A percentile compares a stretch with the other conserved stretches of the same genome.
These are phyloP conservation scores for Kalanchoe fedtschenkoi DNA, from an alignment of 164 flowering plant genomes.

Conservation along the genomic window DNA sequence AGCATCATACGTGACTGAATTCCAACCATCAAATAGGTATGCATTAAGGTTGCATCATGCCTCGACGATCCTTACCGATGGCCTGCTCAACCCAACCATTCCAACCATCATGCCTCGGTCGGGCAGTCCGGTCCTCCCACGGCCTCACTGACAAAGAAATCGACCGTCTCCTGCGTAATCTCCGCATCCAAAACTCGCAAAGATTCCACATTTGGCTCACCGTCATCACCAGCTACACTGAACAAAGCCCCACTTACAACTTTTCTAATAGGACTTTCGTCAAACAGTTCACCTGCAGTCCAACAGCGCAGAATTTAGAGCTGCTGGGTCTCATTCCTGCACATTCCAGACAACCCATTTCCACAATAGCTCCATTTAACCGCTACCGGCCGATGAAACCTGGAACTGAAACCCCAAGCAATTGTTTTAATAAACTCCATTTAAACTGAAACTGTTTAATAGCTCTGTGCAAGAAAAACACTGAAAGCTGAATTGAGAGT, in stretches of 20 bases:
- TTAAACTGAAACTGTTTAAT: too few species aligned
- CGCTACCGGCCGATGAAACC: conserved; percentile 17
- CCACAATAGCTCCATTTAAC: conserved; percentile 6
- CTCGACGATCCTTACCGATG: conserved; percentile 38
- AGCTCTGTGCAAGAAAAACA: neutral
- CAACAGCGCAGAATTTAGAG: conserved; percentile 20
- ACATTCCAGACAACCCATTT: conserved; percentile 2
- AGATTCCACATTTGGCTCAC: conserved; percentile 21
- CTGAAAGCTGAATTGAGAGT: too few species aligned
- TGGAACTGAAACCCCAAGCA: conserved; percentile 21
- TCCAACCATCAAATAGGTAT: conserved; percentile 41
- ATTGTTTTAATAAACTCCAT: neutral
- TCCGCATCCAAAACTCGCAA: conserved; percentile 61
- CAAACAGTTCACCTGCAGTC: conserved; percentile 25
- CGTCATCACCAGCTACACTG: conserved; percentile 11
- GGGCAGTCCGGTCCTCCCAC: conserved; percentile 94
- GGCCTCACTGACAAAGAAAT: conserved; percentile 87
- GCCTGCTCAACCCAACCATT: conserved; percentile 73
- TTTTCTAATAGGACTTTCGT: conserved; percentile 23
- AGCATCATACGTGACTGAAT: conserved; percentile 87
- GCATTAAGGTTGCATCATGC: conserved; percentile 39
- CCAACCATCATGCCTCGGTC: conserved; percentile 56
- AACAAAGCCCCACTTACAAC: conserved; percentile 37
- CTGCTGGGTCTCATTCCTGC: conserved; percentile 15
- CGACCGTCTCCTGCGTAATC: conserved; percentile 55